Conservation (phyloP, 768 basidiomycete genomes). For the Rhodotorula diobovata region DNA sequence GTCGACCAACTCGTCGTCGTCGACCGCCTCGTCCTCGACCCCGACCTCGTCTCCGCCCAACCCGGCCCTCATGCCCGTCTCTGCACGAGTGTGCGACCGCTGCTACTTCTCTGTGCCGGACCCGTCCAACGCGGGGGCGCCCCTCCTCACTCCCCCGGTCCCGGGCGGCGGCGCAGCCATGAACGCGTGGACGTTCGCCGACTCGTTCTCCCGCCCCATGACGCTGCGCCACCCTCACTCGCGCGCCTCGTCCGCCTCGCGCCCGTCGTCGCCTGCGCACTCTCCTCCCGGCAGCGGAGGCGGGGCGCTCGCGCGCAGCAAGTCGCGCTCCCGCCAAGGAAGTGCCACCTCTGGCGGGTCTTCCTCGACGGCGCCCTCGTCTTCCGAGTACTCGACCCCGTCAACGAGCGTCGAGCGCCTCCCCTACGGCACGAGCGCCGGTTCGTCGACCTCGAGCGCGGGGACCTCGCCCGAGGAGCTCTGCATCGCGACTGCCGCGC, state of each 20-base stretch:
- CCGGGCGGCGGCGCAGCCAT: not conserved
- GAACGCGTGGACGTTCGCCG: conserved; percentile 3
- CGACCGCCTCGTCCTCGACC: not conserved
- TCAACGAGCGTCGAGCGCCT: conserved; percentile 25
- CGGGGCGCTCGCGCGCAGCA: not conserved
- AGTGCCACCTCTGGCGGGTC: conserved; percentile 9
- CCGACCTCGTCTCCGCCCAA: conserved; percentile 15
- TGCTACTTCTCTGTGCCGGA: conserved; percentile 32
- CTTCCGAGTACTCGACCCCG: conserved; percentile 20
- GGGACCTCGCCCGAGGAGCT: conserved; percentile 5
- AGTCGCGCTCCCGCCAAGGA: conserved; percentile 19
- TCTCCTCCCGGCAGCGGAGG: not conserved
- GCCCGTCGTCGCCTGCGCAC: not conserved
- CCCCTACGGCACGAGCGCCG: not conserved
- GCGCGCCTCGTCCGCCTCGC: conserved; percentile 13
- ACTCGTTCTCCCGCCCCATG: conserved; percentile 1
- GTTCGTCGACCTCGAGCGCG: not conserved
- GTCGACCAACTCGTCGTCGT: not conserved
- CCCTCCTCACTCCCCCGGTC: conserved; percentile 21
- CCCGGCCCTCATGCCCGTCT: conserved; percentile 14
- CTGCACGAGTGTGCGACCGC: conserved; percentile 32
- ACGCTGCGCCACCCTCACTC: conserved; percentile 25
- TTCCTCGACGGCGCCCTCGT: not conserved
- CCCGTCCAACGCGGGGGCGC: not conserved
- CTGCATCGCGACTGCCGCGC: not conserved